Evolutionary conservation across 345 rosid species (phyloP).

Genomic region (Gossypium sturtianum): DNA sequence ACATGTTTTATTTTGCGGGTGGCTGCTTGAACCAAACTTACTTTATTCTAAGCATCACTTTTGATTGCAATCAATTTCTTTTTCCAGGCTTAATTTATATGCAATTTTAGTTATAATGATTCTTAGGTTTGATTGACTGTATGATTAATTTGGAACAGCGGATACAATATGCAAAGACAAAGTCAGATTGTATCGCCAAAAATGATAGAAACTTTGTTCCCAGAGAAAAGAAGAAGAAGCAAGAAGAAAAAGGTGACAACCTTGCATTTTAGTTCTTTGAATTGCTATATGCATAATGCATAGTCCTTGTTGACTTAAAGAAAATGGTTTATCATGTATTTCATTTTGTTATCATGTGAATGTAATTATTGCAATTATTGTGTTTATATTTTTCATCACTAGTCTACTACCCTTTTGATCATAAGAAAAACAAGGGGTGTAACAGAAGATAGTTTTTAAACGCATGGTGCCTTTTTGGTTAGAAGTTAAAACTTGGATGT

Average conservation of each 20-base stretch:
- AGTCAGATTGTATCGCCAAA: conserved; percentile 80
- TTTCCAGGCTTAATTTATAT: neutral
- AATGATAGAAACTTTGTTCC: conserved; percentile 74
- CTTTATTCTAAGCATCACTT: neutral
- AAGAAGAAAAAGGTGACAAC: conserved; percentile 75
- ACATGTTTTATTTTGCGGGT: neutral
- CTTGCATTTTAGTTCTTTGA: neutral
- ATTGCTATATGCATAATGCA: neutral
- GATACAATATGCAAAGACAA: conserved; percentile 81
- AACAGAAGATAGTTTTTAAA: neutral
- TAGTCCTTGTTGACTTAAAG: neutral
- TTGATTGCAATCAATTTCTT: neutral
- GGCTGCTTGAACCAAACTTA: neutral
- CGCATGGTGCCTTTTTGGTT: neutral
- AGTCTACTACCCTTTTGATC: neutral
- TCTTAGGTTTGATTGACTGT: neutral
- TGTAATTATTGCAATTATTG: neutral
- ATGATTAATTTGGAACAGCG: conserved; percentile 44
- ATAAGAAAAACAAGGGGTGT: neutral
- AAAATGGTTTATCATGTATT: neutral
- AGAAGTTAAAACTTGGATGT: neutral
- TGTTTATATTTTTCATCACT: neutral
- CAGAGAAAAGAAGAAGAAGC: conserved; percentile 86
- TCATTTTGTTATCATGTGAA: neutral
- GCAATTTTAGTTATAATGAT: neutral